These are phyloP conservation scores for Vitellaria paradoxa DNA, from an alignment of 179 eudicot genomes.

Conservation along the genomic window DNA sequence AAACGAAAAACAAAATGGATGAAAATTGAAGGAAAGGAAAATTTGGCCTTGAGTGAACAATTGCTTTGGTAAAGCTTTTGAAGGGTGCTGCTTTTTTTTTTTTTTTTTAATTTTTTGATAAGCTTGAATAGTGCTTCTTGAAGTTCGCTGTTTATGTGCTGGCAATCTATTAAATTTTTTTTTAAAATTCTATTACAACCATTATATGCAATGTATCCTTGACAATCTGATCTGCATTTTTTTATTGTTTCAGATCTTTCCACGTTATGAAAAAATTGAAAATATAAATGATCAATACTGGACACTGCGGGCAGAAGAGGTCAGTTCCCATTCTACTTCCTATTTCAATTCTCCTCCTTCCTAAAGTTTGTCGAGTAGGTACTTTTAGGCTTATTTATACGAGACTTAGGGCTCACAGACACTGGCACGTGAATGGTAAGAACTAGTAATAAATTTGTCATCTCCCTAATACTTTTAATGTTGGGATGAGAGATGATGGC, in stretches of 20 bases:
- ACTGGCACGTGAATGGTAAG: no score
- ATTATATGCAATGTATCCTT: not conserved
- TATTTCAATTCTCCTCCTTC: not conserved
- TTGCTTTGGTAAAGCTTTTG: not conserved
- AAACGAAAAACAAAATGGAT: no score
- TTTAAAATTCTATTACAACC: not conserved
- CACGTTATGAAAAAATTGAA: conserved; percentile 79
- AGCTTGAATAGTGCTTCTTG: no score
- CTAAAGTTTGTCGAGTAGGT: not conserved
- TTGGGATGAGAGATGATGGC: no score
- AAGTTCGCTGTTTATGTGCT: not conserved
- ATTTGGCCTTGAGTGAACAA: not conserved
- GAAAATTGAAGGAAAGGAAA: not conserved
- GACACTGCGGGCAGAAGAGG: conserved; percentile 96
- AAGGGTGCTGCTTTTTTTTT: not conserved
- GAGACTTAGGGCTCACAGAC: not conserved
- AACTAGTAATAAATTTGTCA: no score
- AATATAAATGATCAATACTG: conserved; percentile 90
- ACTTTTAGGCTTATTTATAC: not conserved
- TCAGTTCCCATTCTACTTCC: conserved; percentile 20
- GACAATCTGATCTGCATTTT: not conserved
- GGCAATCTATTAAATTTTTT: not conserved
- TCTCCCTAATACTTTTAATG: no score
- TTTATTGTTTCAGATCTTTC: conserved; percentile 59
- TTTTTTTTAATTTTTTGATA: no score